Base-by-base conservation (phyloP, 2,329 filamentous ascomycete genomes). In the Pestalotiopsis fici region DNA sequence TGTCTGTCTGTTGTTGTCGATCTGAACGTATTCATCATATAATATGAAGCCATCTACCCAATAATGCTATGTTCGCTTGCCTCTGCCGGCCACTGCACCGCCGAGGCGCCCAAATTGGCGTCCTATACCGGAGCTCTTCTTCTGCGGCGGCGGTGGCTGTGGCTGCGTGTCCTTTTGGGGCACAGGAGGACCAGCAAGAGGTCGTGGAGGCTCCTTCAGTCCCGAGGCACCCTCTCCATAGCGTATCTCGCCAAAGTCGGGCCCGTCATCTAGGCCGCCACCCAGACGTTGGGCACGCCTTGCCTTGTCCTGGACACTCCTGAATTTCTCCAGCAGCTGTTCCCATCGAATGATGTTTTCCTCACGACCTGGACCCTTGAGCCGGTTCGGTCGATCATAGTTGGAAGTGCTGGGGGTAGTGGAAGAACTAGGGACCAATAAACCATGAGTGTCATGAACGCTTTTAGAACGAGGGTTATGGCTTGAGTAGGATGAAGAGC, bases 321-420 rank as follows among this genome's bases (percentile, higher is more conserved):
- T 93, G 81, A 99, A 99, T 76, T 98, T 97, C 71, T 99, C 96
- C 4, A 99, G 86, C 43, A 99, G 85, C 73, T 99, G 96, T 2
- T 88, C 89, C 96, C 96, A 99, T 66, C 92, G 91, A 73, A 99
- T 97, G 39, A 89, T 90, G 65, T 88, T 89, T 66, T 98, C 95
- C 71, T 97, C 93, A 66, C 95, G 87, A n/a, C 63, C 63, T 4
- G 61, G 61, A 61, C 88, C 89, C 78, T 88, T 98, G 60, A 98
- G 85, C 68, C 94, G 87, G 72, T 93, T 95, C 37, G 91, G 86
- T 68, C 92, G 86, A 73, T 94, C 91, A 78, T 91, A 93, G 71
- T 82, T 86, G 67, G 89, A 85, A 59, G 80, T 82, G 55, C 81
- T 79, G 13, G 87, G 78, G 65, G 85, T 80, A 28, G 85, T 79